These are phyloP conservation scores for Solanum chmielewskii DNA, from an alignment of 257 asterid species.

Conservation along the genomic window DNA sequence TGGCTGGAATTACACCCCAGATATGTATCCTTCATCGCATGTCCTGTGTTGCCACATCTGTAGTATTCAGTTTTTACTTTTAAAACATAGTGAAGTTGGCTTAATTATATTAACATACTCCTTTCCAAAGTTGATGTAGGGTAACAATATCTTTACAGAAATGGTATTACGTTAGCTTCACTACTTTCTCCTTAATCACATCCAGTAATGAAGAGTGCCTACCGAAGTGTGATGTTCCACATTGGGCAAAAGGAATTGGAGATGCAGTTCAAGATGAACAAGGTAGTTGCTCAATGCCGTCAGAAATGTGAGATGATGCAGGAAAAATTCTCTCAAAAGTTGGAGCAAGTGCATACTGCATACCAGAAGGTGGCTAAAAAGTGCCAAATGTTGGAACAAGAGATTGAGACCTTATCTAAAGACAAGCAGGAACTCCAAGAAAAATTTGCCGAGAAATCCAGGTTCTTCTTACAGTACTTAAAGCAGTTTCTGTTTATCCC, in stretches of 20 bases:
- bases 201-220: slow-evolving; percentile 64
- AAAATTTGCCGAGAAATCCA: slow-evolving; percentile 85
- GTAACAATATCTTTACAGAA: not conserved
- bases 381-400: slow-evolving; percentile 91
- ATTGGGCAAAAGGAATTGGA: slow-evolving; percentile 87
- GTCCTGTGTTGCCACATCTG: not conserved
- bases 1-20: slow-evolving; percentile 89
- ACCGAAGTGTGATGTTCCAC: slow-evolving; percentile 64
- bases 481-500: not conserved
- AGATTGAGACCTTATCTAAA: slow-evolving; percentile 60
- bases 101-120: not conserved
- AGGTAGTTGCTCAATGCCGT: slow-evolving; percentile 63
- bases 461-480: slow-evolving; percentile 16
- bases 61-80: not conserved
- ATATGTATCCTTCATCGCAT: slow-evolving; percentile 52
- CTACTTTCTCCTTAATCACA: slow-evolving; percentile 22
- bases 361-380: slow-evolving; percentile 77
- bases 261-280: slow-evolving; percentile 79
- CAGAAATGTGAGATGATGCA: slow-evolving; percentile 87
- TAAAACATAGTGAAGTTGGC: not conserved
- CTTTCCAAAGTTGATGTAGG: not conserved
- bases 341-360: slow-evolving; percentile 78
- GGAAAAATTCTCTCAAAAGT: slow-evolving; percentile 74
- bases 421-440: slow-evolving; percentile 94
- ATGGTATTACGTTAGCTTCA: not conserved